These are phyloP conservation scores for Heteromeles arbutifolia DNA, from an alignment of 306 rosid genomes.

Conservation along the genomic window DNA sequence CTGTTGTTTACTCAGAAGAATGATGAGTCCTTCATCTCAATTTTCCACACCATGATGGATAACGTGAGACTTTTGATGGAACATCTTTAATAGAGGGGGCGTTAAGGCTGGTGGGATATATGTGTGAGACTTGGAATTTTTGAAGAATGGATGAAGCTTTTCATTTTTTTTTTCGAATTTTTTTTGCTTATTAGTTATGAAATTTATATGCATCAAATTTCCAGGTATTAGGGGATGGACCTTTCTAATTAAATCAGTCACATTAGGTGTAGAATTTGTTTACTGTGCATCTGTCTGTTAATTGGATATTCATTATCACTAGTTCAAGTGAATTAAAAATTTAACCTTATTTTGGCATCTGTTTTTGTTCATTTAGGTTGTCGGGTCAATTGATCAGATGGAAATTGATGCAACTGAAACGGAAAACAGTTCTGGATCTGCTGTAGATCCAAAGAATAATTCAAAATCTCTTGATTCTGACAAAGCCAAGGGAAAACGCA, in stretches of 20 bases:
- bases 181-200: not conserved
- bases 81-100: not conserved
- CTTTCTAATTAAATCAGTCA: not conserved
- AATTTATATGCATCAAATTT: not conserved
- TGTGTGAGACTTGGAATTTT: not conserved
- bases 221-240: not conserved
- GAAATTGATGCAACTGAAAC: conserved; percentile 71
- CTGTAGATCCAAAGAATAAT: conserved; percentile 49
- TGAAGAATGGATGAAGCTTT: not conserved
- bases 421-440: conserved; percentile 61
- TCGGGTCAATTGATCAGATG: conserved; percentile 89
- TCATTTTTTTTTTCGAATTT: not conserved
- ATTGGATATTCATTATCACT: not conserved
- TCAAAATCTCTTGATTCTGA: conserved; percentile 54
- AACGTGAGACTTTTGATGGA: not conserved
- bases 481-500: conserved; percentile 72
- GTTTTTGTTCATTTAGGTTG: conserved; percentile 51
- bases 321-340: not conserved
- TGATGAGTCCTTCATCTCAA: not conserved
- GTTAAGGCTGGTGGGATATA: not conserved
- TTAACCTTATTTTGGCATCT: conserved; percentile 9
- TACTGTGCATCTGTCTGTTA: not conserved
- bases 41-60: not conserved
- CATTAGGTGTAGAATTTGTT: not conserved
- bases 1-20: not conserved